Base-by-base conservation (phyloP, 2,329 filamentous ascomycete genomes). In the Aureobasidium sp. region DNA sequence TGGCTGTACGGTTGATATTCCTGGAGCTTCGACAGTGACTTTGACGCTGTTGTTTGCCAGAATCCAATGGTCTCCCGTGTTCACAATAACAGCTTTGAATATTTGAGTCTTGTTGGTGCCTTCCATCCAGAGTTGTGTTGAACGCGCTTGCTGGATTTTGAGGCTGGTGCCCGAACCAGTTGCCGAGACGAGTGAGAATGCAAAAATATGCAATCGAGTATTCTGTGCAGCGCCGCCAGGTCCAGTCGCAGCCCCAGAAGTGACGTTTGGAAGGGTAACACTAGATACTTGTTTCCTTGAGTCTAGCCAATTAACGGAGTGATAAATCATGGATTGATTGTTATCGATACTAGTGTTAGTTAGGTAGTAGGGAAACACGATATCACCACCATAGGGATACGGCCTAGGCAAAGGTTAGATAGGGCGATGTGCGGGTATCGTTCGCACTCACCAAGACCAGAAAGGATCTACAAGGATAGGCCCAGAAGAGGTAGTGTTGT, bases 321-420 rank as follows among this genome's bases (percentile, higher is more conserved):
- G 72, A 61, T 73, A 77, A 45, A 77, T 76, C 64, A 75, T 76
- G 8, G 72, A 72, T 15, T 70, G 66, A 57, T 76, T 76, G 66
- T 70, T 75, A 60, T 76, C 72, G 2, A 72, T 68, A 15, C 64
- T 68, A 15, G 64, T 67, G 62, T 75, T 74, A 0, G 70, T 74
- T n/a, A 73, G 62, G 17, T 71, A 72, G 64, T 72, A 73, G 2
- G 75, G 73, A 52, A 76, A 75, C 17, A 76, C 67, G 17, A 76
- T 65, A 47, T 76, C 74, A 24, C 74, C 75, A 3, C 74, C 74
- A 54, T 73, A 72, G 1, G 74, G 75, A 65, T 76, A 75, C 3
- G 74, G 74, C 52, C 49, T 53, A 27, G 33, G 14, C 19, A 27
- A 14, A 27, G 22, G 29, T 50, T 19, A 50, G 17, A 35, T 33